Evolutionary conservation across 2,329 filamentous ascomycete species (phyloP), one percentile per base, ranked within the genome.

Genomic region (Colletotrichum phormii): DNA sequence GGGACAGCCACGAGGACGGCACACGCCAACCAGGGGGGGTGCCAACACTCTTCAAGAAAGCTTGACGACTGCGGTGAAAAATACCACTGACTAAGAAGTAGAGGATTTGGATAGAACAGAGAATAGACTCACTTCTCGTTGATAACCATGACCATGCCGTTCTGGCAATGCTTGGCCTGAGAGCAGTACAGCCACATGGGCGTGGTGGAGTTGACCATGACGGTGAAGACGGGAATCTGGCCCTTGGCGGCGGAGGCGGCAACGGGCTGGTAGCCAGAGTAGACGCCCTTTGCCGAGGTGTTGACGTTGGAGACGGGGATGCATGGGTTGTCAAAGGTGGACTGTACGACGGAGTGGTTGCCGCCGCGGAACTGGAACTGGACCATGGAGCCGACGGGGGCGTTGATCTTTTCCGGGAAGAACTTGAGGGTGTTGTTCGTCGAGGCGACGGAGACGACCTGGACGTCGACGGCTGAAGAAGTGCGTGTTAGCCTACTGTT

Each of bases 111-210:
- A 5, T 8, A 4, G 46, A 33, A 33, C 31, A 33, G 8, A 33
- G 5, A 5, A 3, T 49, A 37, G 3, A 83, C 91, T 83, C 83
- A 93, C 91, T 92, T 87, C 83, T 90, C 90, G 82, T 95, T 95
- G 80, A 95, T 91, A 37, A 94, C 92, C 85, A 94, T 92, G 70
- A 89, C 87, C 92, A 95, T 95, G 74, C 93, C 93, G 60, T 80
- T 84, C 81, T 95, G 89, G 82, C 94, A 97, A 84, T 97, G 94
- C 78, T 87, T 89, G 58, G 81, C 90, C 81, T 95, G 92, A 35
- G 90, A 91, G 84, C 94, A 96, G 87, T 93, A 96, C 75, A 94
- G 84, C 93, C 94, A 97, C 75, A 95, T 86, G 35, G 94, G 94
- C 67, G 88, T 92, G 57, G 87, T 89, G 81, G 90, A 86, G 78